Conservation (phyloP, 1,284 basidiomycete species). For the Tausonia pullulans region DNA sequence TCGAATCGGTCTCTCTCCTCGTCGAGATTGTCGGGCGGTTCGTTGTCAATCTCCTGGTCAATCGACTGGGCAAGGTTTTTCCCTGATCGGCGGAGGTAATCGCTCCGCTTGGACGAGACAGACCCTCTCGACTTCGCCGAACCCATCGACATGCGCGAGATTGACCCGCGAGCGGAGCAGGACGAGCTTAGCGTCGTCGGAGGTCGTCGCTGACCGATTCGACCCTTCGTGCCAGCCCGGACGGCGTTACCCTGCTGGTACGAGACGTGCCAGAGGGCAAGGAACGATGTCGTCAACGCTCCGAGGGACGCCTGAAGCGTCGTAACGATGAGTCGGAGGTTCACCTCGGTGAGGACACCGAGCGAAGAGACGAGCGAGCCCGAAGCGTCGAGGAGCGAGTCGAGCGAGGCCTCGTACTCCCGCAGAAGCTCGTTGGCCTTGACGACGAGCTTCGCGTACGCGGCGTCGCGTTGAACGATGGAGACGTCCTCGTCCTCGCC, state of each 20-base stretch:
- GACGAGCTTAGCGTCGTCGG: background rate
- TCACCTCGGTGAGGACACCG: background rate
- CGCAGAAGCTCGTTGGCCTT: slow-evolving; percentile 25
- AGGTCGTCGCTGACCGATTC: background rate
- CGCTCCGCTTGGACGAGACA: background rate
- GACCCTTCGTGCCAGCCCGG: background rate
- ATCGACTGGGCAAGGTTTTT: slow-evolving; percentile 18
- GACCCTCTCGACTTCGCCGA: background rate
- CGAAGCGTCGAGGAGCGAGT: slow-evolving; percentile 17
- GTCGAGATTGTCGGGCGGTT: slow-evolving; percentile 22
- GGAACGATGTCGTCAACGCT: background rate
- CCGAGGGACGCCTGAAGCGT: slow-evolving; percentile 5
- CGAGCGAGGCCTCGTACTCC: slow-evolving; percentile 25
- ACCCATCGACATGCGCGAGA: slow-evolving; percentile 6
- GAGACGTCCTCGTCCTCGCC: slow-evolving; percentile 21
- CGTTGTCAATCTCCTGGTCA: slow-evolving; percentile 29
- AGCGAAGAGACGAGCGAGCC: slow-evolving; percentile 17
- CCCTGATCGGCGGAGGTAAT: slow-evolving; percentile 2
- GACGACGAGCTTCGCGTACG: slow-evolving; percentile 28
- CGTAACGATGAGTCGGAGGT: slow-evolving; percentile 17
- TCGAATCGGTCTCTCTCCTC: slow-evolving; percentile 16
- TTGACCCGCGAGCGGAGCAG: background rate
- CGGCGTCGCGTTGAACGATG: slow-evolving; percentile 3
- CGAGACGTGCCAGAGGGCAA: slow-evolving; percentile 3
- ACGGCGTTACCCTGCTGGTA: slow-evolving; percentile 8